Percentiles rank a stretch among this genome's conserved stretches.
phyloP scores from a whole-genome alignment of 2,329 filamentous ascomycete species.

The Cladosporium sp. region DNA sequence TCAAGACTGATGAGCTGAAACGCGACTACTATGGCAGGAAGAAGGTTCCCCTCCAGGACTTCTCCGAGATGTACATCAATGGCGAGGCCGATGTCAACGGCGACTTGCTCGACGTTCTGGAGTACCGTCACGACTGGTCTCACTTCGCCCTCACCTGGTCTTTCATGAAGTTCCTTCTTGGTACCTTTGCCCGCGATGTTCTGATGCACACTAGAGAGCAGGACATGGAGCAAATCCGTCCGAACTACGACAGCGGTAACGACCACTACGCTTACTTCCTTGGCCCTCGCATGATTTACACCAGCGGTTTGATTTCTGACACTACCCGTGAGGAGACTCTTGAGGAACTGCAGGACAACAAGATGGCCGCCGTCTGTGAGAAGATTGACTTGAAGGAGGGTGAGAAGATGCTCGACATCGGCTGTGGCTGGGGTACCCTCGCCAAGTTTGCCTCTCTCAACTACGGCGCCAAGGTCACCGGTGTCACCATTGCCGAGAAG shows the following conservation, averaged over 20 bases:
- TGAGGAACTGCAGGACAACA: slow-evolving; percentile 97
- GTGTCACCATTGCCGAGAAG: slow-evolving; percentile 91
- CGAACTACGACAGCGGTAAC: slow-evolving; percentile 96
- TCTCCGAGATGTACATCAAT: slow-evolving; percentile 97
- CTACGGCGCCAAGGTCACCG: slow-evolving; percentile 80
- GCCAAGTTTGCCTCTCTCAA: slow-evolving; percentile 89
- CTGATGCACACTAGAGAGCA: slow-evolving; percentile 91
- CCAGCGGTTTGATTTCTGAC: slow-evolving; percentile 88
- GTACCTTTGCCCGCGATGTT: slow-evolving; percentile 82
- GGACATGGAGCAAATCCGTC: slow-evolving; percentile 96
- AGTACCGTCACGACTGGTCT: slow-evolving; percentile 96
- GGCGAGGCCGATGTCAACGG: slow-evolving; percentile 94
- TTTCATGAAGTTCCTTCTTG: slow-evolving; percentile 84
- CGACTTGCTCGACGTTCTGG: slow-evolving; percentile 81
- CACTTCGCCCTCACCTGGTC: slow-evolving; percentile 85
- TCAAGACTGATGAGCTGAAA: slow-evolving; percentile 60
- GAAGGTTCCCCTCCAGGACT: slow-evolving; percentile 87
- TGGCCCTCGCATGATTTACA: slow-evolving; percentile 98
- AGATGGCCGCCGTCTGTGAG: slow-evolving; percentile 89
- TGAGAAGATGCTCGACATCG: slow-evolving; percentile 86
- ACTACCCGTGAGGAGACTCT: slow-evolving; percentile 82
- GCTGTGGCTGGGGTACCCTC: slow-evolving; percentile 96
- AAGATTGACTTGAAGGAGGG: slow-evolving; percentile 83
- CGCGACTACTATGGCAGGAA: slow-evolving; percentile 70
- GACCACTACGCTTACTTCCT: slow-evolving; percentile 99